These are phyloP conservation scores for Pseudogymnoascus sp. DNA, from an alignment of 2,329 filamentous ascomycete species.

Conservation along the genomic window DNA sequence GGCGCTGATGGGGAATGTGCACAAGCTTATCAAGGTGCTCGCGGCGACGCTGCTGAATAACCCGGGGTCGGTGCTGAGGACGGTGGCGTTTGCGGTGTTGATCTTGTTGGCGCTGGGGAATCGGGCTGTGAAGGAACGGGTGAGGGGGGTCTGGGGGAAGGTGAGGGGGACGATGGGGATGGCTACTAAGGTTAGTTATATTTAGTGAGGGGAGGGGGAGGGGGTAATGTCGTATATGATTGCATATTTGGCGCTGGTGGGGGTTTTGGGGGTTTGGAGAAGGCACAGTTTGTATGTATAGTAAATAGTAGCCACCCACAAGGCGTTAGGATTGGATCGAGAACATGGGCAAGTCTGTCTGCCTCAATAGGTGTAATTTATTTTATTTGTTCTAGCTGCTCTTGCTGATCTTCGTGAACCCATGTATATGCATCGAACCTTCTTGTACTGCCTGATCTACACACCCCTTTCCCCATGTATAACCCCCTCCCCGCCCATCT, in stretches of 20 bases:
- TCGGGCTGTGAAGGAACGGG: conserved; percentile 62
- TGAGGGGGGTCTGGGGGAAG: conserved; percentile 73
- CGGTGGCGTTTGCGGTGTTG: conserved; percentile 71
- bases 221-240: conserved; percentile 1
- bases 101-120: conserved; percentile 69
- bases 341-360: neutral
- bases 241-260: neutral
- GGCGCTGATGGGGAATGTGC: conserved; percentile 44
- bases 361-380: neutral
- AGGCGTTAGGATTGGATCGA: neutral
- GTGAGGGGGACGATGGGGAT: conserved; percentile 79
- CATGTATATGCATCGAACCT: too few species aligned
- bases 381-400: neutral
- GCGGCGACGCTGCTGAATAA: conserved; percentile 45
- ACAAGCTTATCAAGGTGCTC: conserved; percentile 42
- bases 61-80: conserved; percentile 47
- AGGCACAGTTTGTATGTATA: neutral
- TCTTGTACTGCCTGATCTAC: neutral
- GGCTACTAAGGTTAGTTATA: conserved; percentile 96
- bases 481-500: neutral
- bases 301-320: neutral
- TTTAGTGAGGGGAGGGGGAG: conserved; percentile 39
- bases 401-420: neutral
- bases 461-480: neutral
- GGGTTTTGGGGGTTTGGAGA: neutral